A percentile compares a stretch with the other conserved stretches of the same genome.
Conservation (phyloP, 768 basidiomycete genomes). For the Daedalea quercina region DNA sequence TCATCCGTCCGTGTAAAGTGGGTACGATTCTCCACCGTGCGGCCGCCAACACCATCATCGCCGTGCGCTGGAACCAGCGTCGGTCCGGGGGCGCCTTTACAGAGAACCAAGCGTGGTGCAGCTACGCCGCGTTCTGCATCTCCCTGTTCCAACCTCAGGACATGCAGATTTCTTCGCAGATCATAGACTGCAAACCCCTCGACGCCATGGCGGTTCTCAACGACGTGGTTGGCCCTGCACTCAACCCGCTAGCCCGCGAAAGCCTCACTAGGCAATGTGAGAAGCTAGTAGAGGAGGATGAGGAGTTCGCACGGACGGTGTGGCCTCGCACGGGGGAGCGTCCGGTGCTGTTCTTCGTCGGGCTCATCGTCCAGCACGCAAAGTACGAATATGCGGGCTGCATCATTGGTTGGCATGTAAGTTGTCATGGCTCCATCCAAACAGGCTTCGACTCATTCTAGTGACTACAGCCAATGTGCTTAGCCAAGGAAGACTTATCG, state of each 20-base stretch:
- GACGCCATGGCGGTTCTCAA: conserved; percentile 18
- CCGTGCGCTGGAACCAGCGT: not conserved
- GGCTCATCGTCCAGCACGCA: conserved; percentile 16
- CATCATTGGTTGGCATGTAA: conserved; percentile 22
- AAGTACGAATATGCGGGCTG: conserved; percentile 15
- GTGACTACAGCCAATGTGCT: conserved; percentile 29
- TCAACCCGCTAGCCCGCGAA: not conserved
- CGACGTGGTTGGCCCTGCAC: conserved; percentile 11
- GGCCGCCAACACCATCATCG: conserved; percentile 9
- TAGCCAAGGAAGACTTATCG: conserved; percentile 37
- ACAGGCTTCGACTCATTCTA: conserved; percentile 1
- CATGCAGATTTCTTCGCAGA: conserved; percentile 5
- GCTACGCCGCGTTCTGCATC: conserved; percentile 16
- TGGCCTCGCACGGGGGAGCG: conserved; percentile 6
- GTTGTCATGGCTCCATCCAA: conserved; percentile 1
- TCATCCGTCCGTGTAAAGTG: conserved; percentile 9
- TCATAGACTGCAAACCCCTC: conserved; percentile 14
- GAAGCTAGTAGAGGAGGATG: conserved; percentile 6
- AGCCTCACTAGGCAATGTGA: conserved; percentile 4
- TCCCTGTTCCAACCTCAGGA: conserved; percentile 11
- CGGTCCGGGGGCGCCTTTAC: not conserved
- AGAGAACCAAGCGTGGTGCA: conserved; percentile 6
- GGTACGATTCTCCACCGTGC: conserved; percentile 7
- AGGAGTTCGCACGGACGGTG: conserved; percentile 6
- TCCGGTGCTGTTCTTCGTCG: conserved; percentile 18